Evolutionary conservation across 345 rosid genomes (phyloP).

Genomic region (Rhizophora apiculata): DNA sequence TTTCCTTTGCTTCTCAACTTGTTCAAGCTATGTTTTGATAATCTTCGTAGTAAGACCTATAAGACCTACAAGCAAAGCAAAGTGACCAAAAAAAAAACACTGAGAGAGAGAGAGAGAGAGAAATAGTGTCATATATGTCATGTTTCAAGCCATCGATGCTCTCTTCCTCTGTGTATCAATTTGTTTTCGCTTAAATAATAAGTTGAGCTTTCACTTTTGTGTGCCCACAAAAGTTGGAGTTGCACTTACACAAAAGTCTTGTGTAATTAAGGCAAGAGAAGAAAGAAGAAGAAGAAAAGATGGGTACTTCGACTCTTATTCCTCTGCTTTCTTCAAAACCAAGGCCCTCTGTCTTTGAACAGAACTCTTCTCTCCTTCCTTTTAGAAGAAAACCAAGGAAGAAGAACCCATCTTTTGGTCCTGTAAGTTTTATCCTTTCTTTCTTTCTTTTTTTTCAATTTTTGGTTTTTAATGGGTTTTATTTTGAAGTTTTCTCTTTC

Average conservation of each 20-base stretch:
- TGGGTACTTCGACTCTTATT: slow-evolving; percentile 44
- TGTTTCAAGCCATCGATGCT: not conserved
- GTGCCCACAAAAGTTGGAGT: slow-evolving; percentile 4
- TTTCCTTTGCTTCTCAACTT: not conserved
- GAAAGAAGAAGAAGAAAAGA: slow-evolving; percentile 28
- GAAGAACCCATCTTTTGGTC: slow-evolving; percentile 40
- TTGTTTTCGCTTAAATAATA: not conserved
- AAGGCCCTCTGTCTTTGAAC: slow-evolving; percentile 42
- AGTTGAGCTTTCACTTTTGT: not conserved
- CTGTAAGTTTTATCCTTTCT: slow-evolving; percentile 38
- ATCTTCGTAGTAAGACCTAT: not conserved
- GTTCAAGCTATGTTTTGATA: not conserved
- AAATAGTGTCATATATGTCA: not conserved
- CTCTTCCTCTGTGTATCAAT: not conserved
- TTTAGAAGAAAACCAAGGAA: slow-evolving; percentile 40
- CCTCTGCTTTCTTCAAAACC: slow-evolving; percentile 43
- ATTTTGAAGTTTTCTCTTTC: not conserved
- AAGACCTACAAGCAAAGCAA: not conserved
- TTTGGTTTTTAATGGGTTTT: not conserved
- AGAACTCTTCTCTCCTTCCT: slow-evolving; percentile 36
- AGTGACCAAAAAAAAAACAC: not conserved
- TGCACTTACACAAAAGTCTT: not conserved
- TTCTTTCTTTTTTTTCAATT: not conserved
- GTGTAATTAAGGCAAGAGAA: not conserved
- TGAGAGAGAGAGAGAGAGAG: not conserved